Evolutionary conservation across 805 yeast species (phyloP), one percentile per base, ranked within the genome.

Genomic region (Pichia ethanolica): DNA sequence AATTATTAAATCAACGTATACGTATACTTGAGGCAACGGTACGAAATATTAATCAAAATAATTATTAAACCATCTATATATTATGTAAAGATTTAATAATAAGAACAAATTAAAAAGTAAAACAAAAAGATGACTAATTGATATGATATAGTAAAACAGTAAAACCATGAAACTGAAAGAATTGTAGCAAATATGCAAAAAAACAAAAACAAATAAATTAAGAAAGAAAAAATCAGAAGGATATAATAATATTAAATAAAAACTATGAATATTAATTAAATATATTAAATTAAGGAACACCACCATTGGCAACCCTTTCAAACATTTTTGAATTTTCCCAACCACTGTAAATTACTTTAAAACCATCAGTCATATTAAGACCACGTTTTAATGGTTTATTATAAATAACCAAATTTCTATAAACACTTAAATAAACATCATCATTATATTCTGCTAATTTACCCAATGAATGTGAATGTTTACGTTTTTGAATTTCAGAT

Each of bases 291-390:
- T 30, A 54, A 14, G 56, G 56, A 8, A 35, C 52, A 32, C 53
- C 53, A 35, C 56, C 56, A 11, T 42, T 49, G 6, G 50, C 66
- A 7, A 77, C 77, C 35, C 71, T 67, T 50, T 64, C 66, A 44
- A 58, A 90, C 56, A 80, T 78, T 45, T 83, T 88, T 26, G 80
- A 80, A 52, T 81, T 82, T 13, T 76, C 74, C 98, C 98, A 90
- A 20, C 97, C 97, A 4, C 85, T 78, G 58, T 87, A 81, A 39
- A 90, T 75, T 27, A 90, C 77, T 55, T 76, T 75, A 46, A 89
- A 62, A 39, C 86, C 79, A 62, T 89, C 96, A 50, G 71, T 72
- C 58, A 91, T 74, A 64, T 86, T 88, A 67, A 91, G 71, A 13
- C 89, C 86, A 49, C 71, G 71, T 58, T 79, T 82, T 58, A 91